Base-by-base conservation (phyloP, 345 rosid species). In the Eucalyptus coolabah region DNA sequence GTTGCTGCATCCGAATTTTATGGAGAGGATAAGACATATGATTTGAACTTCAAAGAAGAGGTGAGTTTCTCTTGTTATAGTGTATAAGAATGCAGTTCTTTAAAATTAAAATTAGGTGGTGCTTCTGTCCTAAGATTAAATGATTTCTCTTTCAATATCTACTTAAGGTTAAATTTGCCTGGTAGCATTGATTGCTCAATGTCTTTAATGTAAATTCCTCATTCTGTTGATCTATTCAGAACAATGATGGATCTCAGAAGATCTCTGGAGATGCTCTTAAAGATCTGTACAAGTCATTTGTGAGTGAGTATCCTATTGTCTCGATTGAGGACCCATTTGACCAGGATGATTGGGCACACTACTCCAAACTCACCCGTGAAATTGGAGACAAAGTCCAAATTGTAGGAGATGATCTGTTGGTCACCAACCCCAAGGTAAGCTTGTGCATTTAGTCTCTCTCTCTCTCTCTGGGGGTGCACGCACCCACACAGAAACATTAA, bases 1-100 rank as follows among this genome's bases (percentile, higher is more conserved):
- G 96, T 94, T 88, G 98, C 96, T 63, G 98, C 98, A 87, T 96
- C 98, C 13, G 95, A 96, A 90, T 96, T 96, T 91, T 96, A 95
- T 90, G 91, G 72, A 50, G 49, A 90, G 86, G 94, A 93, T 65
- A 94, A 93, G 86, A 92, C 92, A 88, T 95, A 94, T 91, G 96
- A 95, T 91, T 90, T 95, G 93, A 94, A 95, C 91, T 93, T 95
- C 91, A 94, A 95, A 91, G 96, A 95, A 91, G 95, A 93, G 93
- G 95, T 91, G 89, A 40, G 59, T 67, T 82, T 23, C 65, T 86
- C 19, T 69, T 90, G 32, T n/a, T 49, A 6, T 24, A 30, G 13
- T 47, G 82, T 77, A 21, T 37, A 44, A 72, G 45, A 11, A 19
- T 34, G 15, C 45, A 72, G 26, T 72, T 37, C 26, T 72, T 37